phyloP scores from a whole-genome alignment of 257 asterid genomes.

The Solanum sitiens region DNA sequence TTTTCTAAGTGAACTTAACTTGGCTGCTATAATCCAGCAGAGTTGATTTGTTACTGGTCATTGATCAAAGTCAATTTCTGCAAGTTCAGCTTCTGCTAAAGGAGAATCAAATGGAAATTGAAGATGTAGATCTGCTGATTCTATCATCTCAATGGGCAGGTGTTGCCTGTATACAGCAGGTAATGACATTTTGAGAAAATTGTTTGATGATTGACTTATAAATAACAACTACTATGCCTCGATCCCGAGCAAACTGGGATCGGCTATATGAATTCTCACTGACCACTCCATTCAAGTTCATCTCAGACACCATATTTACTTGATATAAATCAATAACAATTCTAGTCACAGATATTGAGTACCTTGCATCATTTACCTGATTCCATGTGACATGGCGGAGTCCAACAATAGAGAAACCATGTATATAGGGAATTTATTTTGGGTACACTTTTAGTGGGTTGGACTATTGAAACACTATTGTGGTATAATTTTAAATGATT shows the following conservation, averaged over 20 bases:
- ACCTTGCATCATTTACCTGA: neutral
- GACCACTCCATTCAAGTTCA: neutral
- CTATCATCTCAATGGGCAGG: conserved; percentile 85
- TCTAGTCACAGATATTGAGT: neutral
- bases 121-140: conserved; percentile 66
- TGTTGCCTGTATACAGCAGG: conserved; percentile 59
- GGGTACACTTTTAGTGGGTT: neutral
- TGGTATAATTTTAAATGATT: neutral
- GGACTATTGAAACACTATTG: neutral
- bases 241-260: neutral
- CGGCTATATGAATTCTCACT: neutral
- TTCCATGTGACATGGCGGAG: neutral
- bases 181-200: conserved; percentile 10
- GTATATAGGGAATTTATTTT: neutral
- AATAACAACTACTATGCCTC: neutral
- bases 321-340: neutral
- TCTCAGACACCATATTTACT: neutral
- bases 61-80: neutral
- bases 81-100: conserved; percentile 42
- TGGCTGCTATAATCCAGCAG: neutral
- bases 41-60: neutral
- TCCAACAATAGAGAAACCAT: neutral
- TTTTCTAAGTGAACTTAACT: neutral
- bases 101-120: conserved; percentile 31
- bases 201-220: neutral